These are phyloP conservation scores for Coniophora puteana DNA, from an alignment of 1,284 basidiomycete genomes.

Conservation along the genomic window DNA sequence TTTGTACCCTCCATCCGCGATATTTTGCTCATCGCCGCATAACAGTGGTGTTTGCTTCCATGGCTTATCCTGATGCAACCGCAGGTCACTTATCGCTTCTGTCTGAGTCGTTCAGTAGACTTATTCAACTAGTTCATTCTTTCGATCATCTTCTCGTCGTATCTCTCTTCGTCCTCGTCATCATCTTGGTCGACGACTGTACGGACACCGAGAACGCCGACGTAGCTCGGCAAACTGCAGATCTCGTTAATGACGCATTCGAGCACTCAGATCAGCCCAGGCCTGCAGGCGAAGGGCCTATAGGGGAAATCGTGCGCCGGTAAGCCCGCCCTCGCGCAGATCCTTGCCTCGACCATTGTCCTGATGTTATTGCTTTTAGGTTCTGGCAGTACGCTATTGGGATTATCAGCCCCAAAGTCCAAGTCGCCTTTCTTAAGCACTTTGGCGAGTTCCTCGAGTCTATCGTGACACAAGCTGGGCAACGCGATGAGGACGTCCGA, in stretches of 20 bases:
- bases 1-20: slow-evolving; percentile 13
- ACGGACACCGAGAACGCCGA: slow-evolving; percentile 29
- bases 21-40: slow-evolving; percentile 2
- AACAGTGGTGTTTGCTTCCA: slow-evolving; percentile 1
- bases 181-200: slow-evolving; percentile 40
- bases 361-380: slow-evolving; percentile 1
- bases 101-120: too few relatives aligned
- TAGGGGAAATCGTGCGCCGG: slow-evolving; percentile 27
- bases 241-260: slow-evolving; percentile 26
- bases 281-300: slow-evolving; percentile 19
- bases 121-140: not conserved
- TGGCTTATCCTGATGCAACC: not conserved
- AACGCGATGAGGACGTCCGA: slow-evolving; percentile 6
- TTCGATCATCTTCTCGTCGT: slow-evolving; percentile 20
- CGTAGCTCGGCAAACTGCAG: slow-evolving; percentile 18
- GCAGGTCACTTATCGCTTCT: not conserved
- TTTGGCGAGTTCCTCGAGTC: slow-evolving; percentile 15
- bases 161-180: slow-evolving; percentile 35
- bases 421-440: slow-evolving; percentile 13
- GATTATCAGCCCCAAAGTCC: slow-evolving; percentile 7
- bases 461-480: not conserved
- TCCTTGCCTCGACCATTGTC: not conserved
- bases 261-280: slow-evolving; percentile 23
- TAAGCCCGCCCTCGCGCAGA: slow-evolving; percentile 7
- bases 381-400: slow-evolving; percentile 11